A percentile compares a stretch with the other conserved stretches of the same genome.
Conservation (phyloP, 2,329 filamentous ascomycete species). For the Xenosphaeropsis pyriputrescens region DNA sequence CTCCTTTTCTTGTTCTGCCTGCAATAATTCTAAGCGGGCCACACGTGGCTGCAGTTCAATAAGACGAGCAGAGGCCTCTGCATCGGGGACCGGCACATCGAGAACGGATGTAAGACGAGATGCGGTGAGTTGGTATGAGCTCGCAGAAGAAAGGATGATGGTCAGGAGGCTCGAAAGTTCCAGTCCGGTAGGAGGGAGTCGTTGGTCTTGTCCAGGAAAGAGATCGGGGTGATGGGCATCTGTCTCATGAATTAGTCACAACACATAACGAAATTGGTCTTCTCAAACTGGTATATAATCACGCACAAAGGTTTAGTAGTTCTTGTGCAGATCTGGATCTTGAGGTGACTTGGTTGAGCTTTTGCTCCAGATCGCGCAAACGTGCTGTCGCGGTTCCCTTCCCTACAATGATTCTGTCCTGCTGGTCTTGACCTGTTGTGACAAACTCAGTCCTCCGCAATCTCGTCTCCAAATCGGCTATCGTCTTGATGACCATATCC, state of each 20-base stretch:
- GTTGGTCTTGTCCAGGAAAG: conserved; percentile 14
- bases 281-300: no score
- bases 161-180: conserved; percentile 12
- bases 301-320: conserved; percentile 11
- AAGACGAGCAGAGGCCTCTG: conserved; percentile 16
- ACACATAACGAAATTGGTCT: conserved; percentile 4
- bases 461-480: conserved; percentile 16
- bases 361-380: conserved; percentile 2
- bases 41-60: conserved; percentile 17
- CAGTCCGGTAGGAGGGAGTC: conserved; percentile 13
- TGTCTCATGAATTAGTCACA: conserved; percentile 2
- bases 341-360: conserved; percentile 4
- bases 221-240: conserved; percentile 18
- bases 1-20: conserved; percentile 15
- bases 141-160: conserved; percentile 17
- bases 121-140: conserved; percentile 17
- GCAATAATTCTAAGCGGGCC: conserved; percentile 15
- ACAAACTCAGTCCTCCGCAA: conserved; percentile 17
- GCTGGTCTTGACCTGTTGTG: conserved; percentile 7
- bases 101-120: conserved; percentile 17
- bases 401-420: not conserved
- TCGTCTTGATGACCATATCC: conserved; percentile 15
- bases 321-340: conserved; percentile 17
- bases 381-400: not conserved
- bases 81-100: conserved; percentile 16